These are phyloP conservation scores for Phytophthora sansomeana DNA, from an alignment of 352 stramenopile genomes.

Conservation along the genomic window DNA sequence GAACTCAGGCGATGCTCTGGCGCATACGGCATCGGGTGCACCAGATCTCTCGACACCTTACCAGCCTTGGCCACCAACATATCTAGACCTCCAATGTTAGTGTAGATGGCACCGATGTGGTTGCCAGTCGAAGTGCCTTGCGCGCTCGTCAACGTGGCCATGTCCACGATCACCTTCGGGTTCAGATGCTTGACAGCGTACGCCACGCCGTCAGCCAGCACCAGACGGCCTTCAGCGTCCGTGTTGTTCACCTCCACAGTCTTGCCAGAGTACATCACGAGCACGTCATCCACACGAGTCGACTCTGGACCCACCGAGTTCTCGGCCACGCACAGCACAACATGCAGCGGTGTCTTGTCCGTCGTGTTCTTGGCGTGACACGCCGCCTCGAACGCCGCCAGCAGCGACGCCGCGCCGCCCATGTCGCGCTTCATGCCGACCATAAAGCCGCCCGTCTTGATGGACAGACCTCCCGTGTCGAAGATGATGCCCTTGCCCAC, in stretches of 20 bases:
- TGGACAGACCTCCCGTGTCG: constrained; percentile 95
- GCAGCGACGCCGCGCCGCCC: constrained; percentile 80
- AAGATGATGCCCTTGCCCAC: constrained; percentile 98
- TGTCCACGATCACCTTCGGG: constrained; percentile 93
- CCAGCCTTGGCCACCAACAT: constrained; percentile 77
- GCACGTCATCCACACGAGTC: constrained; percentile 95
- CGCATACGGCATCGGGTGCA: constrained; percentile 93
- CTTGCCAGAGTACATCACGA: constrained; percentile 94
- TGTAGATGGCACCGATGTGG: constrained; percentile 93
- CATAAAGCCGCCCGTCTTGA: constrained; percentile 93
- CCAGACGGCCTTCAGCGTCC: constrained; percentile 95
- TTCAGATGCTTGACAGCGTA: constrained; percentile 94
- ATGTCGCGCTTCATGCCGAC: constrained; percentile 96
- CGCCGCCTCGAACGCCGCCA: constrained; percentile 81
- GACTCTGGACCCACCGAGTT: constrained; percentile 93
- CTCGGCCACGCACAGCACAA: constrained; percentile 94
- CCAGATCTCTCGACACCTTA: constrained; percentile 91
- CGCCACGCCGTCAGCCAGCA: constrained; percentile 94
- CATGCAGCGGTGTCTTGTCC: constrained; percentile 87
- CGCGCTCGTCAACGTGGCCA: constrained; percentile 96
- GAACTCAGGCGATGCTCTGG: constrained; percentile 95
- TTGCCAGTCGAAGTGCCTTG: constrained; percentile 94
- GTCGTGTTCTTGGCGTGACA: constrained; percentile 90
- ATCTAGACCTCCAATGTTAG: constrained; percentile 92
- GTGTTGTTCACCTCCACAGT: constrained; percentile 98